Evolutionary conservation across 2,329 filamentous ascomycete species (phyloP).

Genomic region (Fusarium haematococcum): DNA sequence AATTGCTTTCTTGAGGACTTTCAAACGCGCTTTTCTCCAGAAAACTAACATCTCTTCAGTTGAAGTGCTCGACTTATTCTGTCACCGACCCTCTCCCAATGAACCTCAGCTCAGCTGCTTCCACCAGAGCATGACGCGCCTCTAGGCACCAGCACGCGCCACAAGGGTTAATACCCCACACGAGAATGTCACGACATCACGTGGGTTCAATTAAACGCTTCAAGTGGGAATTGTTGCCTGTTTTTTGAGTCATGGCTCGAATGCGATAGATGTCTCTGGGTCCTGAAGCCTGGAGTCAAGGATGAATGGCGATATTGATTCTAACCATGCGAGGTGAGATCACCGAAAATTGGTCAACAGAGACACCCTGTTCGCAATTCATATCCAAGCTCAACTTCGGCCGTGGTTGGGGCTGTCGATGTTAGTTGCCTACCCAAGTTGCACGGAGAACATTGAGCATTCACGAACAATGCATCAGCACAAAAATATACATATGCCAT

Average conservation of each 20-base stretch:
- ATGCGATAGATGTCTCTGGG: conserved; percentile 9
- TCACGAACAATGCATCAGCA: neutral
- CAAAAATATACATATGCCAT: neutral
- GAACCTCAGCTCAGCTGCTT: neutral
- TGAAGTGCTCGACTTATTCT: conserved; percentile 14
- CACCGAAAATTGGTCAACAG: neutral
- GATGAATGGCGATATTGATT: neutral
- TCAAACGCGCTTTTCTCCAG: neutral
- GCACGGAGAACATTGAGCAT: neutral
- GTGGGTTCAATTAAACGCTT: conserved; percentile 25
- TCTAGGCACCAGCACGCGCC: conserved; percentile 43
- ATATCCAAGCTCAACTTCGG: neutral
- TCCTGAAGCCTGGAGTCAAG: conserved; percentile 6
- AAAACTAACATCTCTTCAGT: neutral
- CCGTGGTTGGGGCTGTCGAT: neutral
- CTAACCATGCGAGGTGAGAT: neutral
- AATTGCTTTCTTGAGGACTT: neutral
- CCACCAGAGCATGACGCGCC: conserved; percentile 15
- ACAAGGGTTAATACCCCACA: conserved; percentile 13
- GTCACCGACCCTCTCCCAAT: neutral
- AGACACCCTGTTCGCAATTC: neutral
- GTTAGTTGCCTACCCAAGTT: neutral
- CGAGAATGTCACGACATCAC: conserved; percentile 45
- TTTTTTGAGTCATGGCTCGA: conserved; percentile 1
- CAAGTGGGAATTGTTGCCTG: conserved; percentile 31